phyloP scores from a whole-genome alignment of 2,329 filamentous ascomycete genomes.

The Didymella keratinophila region DNA sequence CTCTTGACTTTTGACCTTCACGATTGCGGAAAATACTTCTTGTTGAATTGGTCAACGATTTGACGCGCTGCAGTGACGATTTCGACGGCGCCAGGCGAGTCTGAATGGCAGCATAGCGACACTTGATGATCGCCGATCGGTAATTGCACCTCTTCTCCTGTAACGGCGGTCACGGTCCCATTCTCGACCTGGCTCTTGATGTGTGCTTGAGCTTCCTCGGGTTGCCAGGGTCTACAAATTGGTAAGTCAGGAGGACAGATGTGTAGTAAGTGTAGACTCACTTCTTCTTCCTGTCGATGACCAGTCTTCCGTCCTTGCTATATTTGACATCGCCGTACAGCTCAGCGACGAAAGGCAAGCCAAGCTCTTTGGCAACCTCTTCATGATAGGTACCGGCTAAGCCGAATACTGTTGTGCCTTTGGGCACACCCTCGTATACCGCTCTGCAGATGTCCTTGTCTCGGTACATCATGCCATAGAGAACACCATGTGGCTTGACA shows the following conservation, averaged over 20 bases:
- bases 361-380: slow-evolving; percentile 61
- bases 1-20: not conserved
- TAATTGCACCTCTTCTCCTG: slow-evolving; percentile 53
- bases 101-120: slow-evolving; percentile 56
- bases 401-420: slow-evolving; percentile 61
- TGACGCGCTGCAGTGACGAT: slow-evolving; percentile 54
- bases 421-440: slow-evolving; percentile 62
- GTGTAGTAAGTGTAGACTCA: slow-evolving; percentile 21
- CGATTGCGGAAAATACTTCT: slow-evolving; percentile 8
- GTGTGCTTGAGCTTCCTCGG: slow-evolving; percentile 53
- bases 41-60: slow-evolving; percentile 55
- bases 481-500: slow-evolving; percentile 68
- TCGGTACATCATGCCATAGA: slow-evolving; percentile 66
- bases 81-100: slow-evolving; percentile 55
- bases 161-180: slow-evolving; percentile 52
- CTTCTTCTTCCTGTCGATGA: slow-evolving; percentile 68
- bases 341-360: slow-evolving; percentile 62
- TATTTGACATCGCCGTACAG: slow-evolving; percentile 66
- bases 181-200: slow-evolving; percentile 52
- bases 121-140: slow-evolving; percentile 54
- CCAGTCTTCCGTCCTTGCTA: slow-evolving; percentile 57
- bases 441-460: slow-evolving; percentile 61
- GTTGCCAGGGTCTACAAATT: slow-evolving; percentile 49
- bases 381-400: slow-evolving; percentile 64
- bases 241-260: slow-evolving; percentile 6